Evolutionary conservation across 2,329 filamentous ascomycete species (phyloP), one percentile per base, ranked within the genome.

Genomic region (Hymenoscyphus infarciens): DNA sequence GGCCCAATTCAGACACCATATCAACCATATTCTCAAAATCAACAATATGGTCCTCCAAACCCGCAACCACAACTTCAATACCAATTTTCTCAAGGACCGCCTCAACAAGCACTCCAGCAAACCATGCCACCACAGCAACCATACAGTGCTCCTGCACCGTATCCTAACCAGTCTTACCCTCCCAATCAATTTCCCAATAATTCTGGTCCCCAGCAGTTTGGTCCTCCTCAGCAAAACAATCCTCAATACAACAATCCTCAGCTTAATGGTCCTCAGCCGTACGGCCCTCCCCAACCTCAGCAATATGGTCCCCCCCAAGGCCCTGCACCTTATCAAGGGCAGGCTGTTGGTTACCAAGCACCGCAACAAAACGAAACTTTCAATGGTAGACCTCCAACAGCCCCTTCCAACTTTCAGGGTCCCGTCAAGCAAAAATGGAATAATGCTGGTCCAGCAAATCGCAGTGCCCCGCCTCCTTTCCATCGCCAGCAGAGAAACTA

Each of bases 141-240:
- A 27, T 69, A 70, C 53, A 59, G 27, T 53, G 45, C 42, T 56
- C 65, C 42, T 38, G 35, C 49, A 19, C 15, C 33, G 52, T 72
- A 71, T 54, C 66, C 66, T 11, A 65, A 63, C 39, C 67, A 69
- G 63, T 66, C 63, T n/a, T 61, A 69, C n/a, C 15, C 63, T 60
- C 42, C 45, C 19, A 61, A 56, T 59, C 61, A 67, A 59, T 67
- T 63, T 64, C 35, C 57, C 27, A 39, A 57, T 38, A 39, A 29
- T 57, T 31, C n/a, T 38, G 60, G 53, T n/a, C 42, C 54, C 59
- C 55, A 56, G 45, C 67, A 68, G 53, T 69, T 69, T 63, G 63
- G 60, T 49, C 49, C 57, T 42, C 49, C 53, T 38, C 64, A 38
- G 35, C 35, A 38, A 38, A 38, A 5, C 57, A 67, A 29, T 38